Percentiles rank a stretch among this genome's conserved stretches.
Conservation (phyloP, 352 stramenopile species). For the Pythium rishiriense region DNA sequence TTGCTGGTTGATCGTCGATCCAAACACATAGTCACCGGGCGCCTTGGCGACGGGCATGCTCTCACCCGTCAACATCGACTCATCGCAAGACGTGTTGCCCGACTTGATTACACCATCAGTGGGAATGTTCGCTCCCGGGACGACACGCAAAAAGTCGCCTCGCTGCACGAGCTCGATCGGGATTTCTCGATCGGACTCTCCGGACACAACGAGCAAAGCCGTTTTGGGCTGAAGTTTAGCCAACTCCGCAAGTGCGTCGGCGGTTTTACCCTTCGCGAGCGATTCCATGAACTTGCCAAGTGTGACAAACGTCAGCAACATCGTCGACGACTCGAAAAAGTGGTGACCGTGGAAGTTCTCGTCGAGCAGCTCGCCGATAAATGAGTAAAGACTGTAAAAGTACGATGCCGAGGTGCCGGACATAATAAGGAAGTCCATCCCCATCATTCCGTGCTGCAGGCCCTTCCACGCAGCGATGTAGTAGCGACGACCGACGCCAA, state of each 20-base stretch:
- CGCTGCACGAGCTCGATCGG: constrained; percentile 84
- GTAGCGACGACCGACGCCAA: constrained; percentile 75
- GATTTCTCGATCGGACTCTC: constrained; percentile 66
- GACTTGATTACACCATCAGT: constrained; percentile 81
- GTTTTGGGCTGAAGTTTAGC: constrained; percentile 80
- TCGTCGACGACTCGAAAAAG: constrained; percentile 88
- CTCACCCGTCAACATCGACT: constrained; percentile 87
- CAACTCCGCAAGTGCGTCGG: constrained; percentile 70
- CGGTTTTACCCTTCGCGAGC: constrained; percentile 83
- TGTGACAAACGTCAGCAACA: constrained; percentile 87
- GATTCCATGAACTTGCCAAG: constrained; percentile 90
- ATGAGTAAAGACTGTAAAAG: constrained; percentile 80
- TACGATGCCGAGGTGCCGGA: constrained; percentile 86
- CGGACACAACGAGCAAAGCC: constrained; percentile 55
- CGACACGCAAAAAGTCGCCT: constrained; percentile 68
- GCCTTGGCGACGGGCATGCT: constrained; percentile 87
- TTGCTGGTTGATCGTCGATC: constrained; percentile 82
- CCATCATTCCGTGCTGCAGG: constrained; percentile 82
- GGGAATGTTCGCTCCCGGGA: constrained; percentile 74
- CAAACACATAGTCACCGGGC: constrained; percentile 78
- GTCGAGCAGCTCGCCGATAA: constrained; percentile 63
- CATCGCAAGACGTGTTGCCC: constrained; percentile 66
- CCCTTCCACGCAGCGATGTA: constrained; percentile 84
- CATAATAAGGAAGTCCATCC: constrained; percentile 90
- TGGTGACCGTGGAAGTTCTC: constrained; percentile 74